Percentiles rank a stretch among this genome's conserved stretches.
These are phyloP conservation scores for Carex scoparia DNA, from an alignment of 176 grass and related monocot species.

Conservation along the genomic window DNA sequence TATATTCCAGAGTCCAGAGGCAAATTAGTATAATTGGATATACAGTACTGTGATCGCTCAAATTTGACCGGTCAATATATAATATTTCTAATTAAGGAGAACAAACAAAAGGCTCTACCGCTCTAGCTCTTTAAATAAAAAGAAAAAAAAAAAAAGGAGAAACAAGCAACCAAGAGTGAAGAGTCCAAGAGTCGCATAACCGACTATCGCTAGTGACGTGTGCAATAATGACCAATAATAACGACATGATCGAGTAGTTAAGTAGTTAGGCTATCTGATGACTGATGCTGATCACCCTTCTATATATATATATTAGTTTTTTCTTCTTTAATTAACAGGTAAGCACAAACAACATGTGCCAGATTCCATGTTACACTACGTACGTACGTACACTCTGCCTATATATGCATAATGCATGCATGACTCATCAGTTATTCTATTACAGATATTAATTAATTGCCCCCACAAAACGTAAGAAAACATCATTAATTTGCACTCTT, in stretches of 20 bases:
- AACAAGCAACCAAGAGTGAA: no score
- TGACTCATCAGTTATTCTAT: background rate
- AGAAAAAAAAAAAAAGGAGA: background rate
- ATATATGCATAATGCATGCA: no score
- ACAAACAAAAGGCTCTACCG: no score
- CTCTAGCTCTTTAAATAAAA: background rate
- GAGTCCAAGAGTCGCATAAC: background rate
- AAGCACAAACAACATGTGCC: background rate
- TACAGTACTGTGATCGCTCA: background rate
- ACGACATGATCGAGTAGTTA: background rate
- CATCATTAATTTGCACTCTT: background rate
- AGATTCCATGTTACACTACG: slow-evolving; percentile 7
- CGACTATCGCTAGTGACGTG: background rate
- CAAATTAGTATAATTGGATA: background rate
- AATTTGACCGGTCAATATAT: background rate
- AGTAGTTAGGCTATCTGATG: background rate
- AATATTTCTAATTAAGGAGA: background rate
- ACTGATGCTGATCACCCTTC: background rate
- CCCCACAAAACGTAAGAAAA: background rate
- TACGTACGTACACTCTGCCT: background rate
- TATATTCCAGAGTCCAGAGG: background rate
- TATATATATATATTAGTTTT: background rate
- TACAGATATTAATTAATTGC: background rate
- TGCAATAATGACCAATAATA: slow-evolving; percentile 7
- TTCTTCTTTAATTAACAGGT: background rate